phyloP scores from a whole-genome alignment of 257 asterid species.

The Anisodus acutangulus region DNA sequence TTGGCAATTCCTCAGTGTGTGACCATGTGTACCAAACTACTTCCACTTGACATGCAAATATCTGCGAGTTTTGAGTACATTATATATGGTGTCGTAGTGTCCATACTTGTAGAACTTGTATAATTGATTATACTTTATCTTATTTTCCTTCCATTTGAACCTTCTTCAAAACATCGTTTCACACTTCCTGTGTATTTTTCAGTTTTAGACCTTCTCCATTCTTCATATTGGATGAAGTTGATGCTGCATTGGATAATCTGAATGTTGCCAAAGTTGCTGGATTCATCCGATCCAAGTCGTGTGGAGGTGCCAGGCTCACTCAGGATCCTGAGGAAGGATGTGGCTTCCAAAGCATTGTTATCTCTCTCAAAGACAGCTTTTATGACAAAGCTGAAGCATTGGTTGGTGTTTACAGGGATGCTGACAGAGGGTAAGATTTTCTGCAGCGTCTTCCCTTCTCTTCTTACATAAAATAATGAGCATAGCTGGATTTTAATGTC shows the following conservation, averaged over 20 bases:
- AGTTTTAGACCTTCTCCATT: constrained; percentile 98
- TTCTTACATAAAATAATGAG: background rate
- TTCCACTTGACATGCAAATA: constrained; percentile 9
- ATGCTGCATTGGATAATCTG: constrained; percentile 92
- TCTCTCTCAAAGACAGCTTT: constrained; percentile 91
- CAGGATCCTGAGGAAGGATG: constrained; percentile 61
- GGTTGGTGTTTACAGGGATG: constrained; percentile 95
- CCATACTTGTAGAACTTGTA: background rate
- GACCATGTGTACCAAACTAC: background rate
- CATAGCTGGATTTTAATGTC: background rate
- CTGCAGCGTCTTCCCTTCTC: background rate
- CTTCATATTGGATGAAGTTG: constrained; percentile 97
- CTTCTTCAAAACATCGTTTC: background rate
- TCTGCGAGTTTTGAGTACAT: background rate
- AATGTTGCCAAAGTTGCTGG: constrained; percentile 98
- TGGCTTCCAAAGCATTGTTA: constrained; percentile 95
- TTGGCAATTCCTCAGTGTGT: background rate
- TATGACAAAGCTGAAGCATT: constrained; percentile 98
- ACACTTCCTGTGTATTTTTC: constrained; percentile 38
- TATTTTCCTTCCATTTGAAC: constrained; percentile 4
- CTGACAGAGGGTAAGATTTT: constrained; percentile 69
- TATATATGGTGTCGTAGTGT: background rate
- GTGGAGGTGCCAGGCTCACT: constrained; percentile 65
- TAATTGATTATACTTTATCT: background rate
- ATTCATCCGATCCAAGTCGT: constrained; percentile 88